Evolutionary conservation across 306 rosid genomes (phyloP), one percentile per base, ranked within the genome.

Genomic region (Urtica urens): DNA sequence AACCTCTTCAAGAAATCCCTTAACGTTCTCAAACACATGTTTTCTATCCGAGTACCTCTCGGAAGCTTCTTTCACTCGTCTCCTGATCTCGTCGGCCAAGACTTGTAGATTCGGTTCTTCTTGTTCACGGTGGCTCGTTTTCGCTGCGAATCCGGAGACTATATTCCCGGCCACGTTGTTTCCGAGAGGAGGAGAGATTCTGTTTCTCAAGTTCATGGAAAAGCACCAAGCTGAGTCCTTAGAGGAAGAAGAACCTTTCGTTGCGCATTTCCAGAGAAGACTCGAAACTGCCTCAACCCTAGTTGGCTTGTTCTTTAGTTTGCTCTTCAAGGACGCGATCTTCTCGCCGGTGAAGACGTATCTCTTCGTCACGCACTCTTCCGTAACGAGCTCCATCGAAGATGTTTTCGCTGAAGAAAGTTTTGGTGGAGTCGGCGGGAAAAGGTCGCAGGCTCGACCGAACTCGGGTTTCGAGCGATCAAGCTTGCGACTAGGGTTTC

Each of bases 201-300:
- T 35, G 17, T 23, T 54, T 37, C 26, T 15, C 37, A 54, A 37
- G 35, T 54, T 38, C 38, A 54, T 37, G 16, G 7, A 1, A 9
- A 40, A 50, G 33, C 26, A 26, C 3, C 40, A 6, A 15, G 42
- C 29, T 1, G 38, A 55, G 3, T 10, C 3, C 17, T 37, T 14
- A 4, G 13, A 1, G 5, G 60, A 17, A 18, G 9, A 13, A 17
- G 50, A 7, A 0, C 28, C 60, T 5, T 37, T 6, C 7, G 42
- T 55, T 5, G 28, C 29, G 18, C 26, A 40, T 55, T 55, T 55
- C 27, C 40, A 12, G 4, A 55, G 40, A 4, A 27, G 60, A 6
- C 29, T 27, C 6, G 42, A 8, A 27, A 55, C 51, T 11, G 20
- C 49, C 16, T 55, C 60, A n/a, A 42, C 50, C 15, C 49, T n/a